Evolutionary conservation across 2,329 filamentous ascomycete species (phyloP).

Genomic region (Colletotrichum sp.): DNA sequence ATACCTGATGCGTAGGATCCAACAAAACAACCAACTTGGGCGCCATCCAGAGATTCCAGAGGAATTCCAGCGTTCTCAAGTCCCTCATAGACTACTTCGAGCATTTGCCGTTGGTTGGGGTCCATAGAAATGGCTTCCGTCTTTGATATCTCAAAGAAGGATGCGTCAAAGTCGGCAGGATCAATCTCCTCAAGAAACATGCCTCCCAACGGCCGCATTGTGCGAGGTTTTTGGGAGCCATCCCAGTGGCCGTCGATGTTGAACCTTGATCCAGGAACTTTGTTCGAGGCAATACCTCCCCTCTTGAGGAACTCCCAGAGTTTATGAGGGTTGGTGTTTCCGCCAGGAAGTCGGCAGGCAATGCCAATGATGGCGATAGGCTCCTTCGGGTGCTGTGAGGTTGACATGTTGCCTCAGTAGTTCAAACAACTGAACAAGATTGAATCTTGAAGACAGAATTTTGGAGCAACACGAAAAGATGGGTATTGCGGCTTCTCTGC

Average conservation of each 20-base stretch:
- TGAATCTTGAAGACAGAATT: not conserved
- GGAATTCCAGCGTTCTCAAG: constrained; percentile 24
- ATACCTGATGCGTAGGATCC: not conserved
- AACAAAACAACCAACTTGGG: not conserved
- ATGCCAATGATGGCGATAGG: constrained; percentile 47
- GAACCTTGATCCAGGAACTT: constrained; percentile 34
- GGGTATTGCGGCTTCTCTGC: not conserved
- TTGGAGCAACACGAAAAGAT: not conserved
- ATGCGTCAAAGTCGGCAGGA: constrained; percentile 23
- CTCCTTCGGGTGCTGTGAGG: not conserved
- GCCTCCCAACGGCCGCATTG: constrained; percentile 36
- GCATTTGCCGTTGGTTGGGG: constrained; percentile 26
- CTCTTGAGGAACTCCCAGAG: constrained; percentile 41
- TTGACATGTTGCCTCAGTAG: not conserved
- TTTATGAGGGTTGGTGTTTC: constrained; percentile 31
- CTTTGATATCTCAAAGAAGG: constrained; percentile 27
- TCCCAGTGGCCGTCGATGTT: constrained; percentile 40
- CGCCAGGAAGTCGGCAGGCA: constrained; percentile 46
- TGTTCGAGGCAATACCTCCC: constrained; percentile 33
- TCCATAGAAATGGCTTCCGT: constrained; percentile 28
- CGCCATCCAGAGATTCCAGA: not conserved
- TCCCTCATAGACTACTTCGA: constrained; percentile 25
- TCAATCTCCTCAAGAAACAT: constrained; percentile 34
- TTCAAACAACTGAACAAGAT: not conserved
- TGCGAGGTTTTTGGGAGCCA: constrained; percentile 35